Base-by-base conservation (phyloP, 2,329 filamentous ascomycete genomes). In the Penicillium concentricum region DNA sequence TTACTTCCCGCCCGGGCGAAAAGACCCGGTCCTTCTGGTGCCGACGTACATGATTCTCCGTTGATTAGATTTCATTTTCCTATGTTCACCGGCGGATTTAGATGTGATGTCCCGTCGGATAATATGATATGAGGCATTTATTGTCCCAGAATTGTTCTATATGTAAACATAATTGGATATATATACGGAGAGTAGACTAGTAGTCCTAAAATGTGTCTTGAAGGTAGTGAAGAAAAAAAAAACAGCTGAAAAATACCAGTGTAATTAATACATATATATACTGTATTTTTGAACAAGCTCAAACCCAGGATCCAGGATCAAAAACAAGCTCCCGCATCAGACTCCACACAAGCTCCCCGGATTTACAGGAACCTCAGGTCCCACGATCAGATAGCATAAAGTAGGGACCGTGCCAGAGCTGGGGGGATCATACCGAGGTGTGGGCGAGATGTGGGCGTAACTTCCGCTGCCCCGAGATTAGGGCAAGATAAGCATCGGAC, bases 81-180 rank as follows among this genome's bases (percentile, higher is more conserved):
- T 65, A 61, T 64, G 61, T 66, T 66, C 54, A 59, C 55, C 57
- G 57, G 56, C 63, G 63, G 61, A 61, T 64, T 56, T 58, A 65
- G 64, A 64, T 57, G 63, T 60, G 61, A 65, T 63, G 51, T 64
- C 59, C 64, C 61, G 54, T 64, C 62, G 64, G 63, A 65, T 67
- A 67, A 67, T 67, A 66, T 65, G 63, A 64, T 61, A 65, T 51
- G 53, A 64, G 48, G 42, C 48, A 37, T 52, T 52, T 52, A 56
- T 52, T 55, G 48, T 56, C 54, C 48, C 54, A 44, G 20, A 48
- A 49, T 50, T 44, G 18, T 55, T 42, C 9, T 15, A 8, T 44
- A 51, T 15, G 37, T 37, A 28, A 37, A 44, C 2, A 12, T 20
- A 22, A 46, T 15, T 13, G 15, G 5, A 32, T 32, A 20, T 28